phyloP scores from a whole-genome alignment of 2,329 filamentous ascomycete species.

The Cercospora nicotianae region DNA sequence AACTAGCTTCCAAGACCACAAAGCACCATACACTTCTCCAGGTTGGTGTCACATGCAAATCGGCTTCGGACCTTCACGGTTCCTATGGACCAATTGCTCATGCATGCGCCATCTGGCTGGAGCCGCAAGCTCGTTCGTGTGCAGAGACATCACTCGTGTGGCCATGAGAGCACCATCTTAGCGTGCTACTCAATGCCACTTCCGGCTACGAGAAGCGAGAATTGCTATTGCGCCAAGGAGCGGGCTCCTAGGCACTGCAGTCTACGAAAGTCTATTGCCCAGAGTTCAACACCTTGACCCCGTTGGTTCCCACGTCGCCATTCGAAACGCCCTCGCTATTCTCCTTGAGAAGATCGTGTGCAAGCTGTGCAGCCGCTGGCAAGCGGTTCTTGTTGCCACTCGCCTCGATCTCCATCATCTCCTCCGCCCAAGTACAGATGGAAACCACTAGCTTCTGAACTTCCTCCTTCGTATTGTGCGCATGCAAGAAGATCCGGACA shows the following conservation, averaged over 20 bases:
- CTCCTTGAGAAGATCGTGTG: neutral
- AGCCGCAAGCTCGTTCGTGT: neutral
- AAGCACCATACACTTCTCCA: neutral
- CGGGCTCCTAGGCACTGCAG: neutral
- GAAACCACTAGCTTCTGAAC: neutral
- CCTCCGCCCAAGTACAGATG: conserved; percentile 8
- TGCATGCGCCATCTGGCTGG: neutral
- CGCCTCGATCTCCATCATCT: conserved; percentile 4
- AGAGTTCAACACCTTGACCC: neutral
- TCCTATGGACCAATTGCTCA: neutral
- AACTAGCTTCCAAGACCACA: neutral
- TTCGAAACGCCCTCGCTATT: neutral
- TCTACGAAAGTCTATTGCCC: neutral
- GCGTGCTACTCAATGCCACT: neutral
- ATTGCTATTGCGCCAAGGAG: neutral
- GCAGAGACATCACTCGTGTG: neutral
- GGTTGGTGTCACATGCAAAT: neutral
- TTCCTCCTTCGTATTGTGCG: conserved; percentile 2
- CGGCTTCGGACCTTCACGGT: neutral
- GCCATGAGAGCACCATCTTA: neutral
- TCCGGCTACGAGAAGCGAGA: neutral
- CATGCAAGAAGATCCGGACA: conserved; percentile 4
- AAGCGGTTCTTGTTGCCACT: neutral
- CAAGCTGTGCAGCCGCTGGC: neutral
- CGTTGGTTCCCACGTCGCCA: neutral